Conservation (phyloP, 352 stramenopile genomes). For the Pythium volutum region DNA sequence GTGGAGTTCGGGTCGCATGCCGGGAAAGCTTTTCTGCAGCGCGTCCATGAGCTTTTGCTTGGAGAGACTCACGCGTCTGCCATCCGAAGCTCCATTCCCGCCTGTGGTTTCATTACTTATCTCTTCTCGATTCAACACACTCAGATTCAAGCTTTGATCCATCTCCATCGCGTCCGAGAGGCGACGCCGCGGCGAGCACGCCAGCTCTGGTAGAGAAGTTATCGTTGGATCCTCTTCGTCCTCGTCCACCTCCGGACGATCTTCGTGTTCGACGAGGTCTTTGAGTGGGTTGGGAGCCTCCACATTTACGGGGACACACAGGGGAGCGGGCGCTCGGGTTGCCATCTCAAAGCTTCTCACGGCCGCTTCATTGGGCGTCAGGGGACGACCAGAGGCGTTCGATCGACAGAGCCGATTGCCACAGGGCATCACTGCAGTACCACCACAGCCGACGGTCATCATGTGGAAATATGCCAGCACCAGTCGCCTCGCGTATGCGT, state of each 20-base stretch:
- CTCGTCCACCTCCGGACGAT: conserved; percentile 29
- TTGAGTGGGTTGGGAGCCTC: neutral
- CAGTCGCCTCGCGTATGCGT: conserved; percentile 52
- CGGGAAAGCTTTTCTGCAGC: conserved; percentile 44
- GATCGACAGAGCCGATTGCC: conserved; percentile 38
- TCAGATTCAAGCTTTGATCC: conserved; percentile 40
- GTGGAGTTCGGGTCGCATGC: conserved; percentile 8
- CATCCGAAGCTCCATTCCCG: neutral
- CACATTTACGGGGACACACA: conserved; percentile 33
- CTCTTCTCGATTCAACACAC: neutral
- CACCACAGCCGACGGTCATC: conserved; percentile 48
- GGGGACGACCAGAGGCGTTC: conserved; percentile 16
- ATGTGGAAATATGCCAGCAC: conserved; percentile 62
- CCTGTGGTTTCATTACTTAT: neutral
- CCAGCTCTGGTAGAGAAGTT: neutral
- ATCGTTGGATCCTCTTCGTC: conserved; percentile 19
- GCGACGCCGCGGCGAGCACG: conserved; percentile 43
- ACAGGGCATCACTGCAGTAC: conserved; percentile 18
- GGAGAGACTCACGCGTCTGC: conserved; percentile 41
- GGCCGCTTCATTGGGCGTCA: conserved; percentile 41
- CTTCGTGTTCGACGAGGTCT: conserved; percentile 3
- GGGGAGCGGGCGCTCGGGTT: conserved; percentile 33
- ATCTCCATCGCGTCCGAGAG: conserved; percentile 53
- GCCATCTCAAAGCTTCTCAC: conserved; percentile 52
- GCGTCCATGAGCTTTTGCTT: conserved; percentile 73